Evolutionary conservation across 2,329 filamentous ascomycete species (phyloP).

Genomic region (Claviceps spartinae): DNA sequence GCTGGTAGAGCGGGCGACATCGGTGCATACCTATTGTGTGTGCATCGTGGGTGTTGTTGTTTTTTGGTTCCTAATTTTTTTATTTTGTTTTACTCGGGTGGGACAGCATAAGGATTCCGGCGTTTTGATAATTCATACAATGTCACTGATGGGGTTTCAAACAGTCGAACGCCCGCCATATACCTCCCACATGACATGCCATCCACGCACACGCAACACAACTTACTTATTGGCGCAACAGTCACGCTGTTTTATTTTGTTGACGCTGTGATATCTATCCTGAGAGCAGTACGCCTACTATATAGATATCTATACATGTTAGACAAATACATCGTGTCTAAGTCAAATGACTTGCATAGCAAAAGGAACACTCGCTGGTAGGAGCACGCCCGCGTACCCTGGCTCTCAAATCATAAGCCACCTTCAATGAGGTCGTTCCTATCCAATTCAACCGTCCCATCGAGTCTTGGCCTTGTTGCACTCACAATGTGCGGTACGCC

Average conservation of each 20-base stretch:
- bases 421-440: not conserved
- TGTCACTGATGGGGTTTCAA: too few relatives aligned
- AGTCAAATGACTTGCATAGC: too few relatives aligned
- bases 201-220: not conserved
- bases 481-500: too few relatives aligned
- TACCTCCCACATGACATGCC: not conserved
- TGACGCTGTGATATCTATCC: not conserved
- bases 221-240: not conserved
- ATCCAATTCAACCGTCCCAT: not conserved
- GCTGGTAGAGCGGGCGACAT: constrained; percentile 24
- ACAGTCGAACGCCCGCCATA: too few relatives aligned
- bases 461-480: not conserved
- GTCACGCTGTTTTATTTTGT: not conserved
- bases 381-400: not conserved
- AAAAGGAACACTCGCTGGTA: not conserved
- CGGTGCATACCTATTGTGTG: not conserved
- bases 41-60: not conserved
- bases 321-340: not conserved
- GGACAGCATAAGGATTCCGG: not conserved
- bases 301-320: not conserved
- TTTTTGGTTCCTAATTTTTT: not conserved
- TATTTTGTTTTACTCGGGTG: not conserved
- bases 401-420: not conserved
- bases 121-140: not conserved
- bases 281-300: not conserved